phyloP scores from a whole-genome alignment of 2,329 filamentous ascomycete genomes.

The Curvularia sp. region DNA sequence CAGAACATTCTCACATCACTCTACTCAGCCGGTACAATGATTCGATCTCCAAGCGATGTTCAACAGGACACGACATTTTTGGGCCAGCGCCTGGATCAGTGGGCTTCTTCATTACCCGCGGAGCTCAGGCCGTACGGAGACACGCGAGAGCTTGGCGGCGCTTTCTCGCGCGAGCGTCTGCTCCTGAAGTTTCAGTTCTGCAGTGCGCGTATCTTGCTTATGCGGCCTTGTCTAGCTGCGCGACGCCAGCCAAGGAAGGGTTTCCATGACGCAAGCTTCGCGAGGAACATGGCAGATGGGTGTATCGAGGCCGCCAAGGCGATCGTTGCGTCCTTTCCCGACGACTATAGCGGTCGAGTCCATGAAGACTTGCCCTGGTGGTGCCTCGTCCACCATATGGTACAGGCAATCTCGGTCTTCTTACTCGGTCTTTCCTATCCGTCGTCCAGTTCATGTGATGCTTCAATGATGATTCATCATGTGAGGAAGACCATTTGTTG shows the following conservation, averaged over 20 bases:
- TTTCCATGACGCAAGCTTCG: constrained; percentile 33
- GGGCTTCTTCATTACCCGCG: constrained; percentile 41
- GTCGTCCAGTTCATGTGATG: constrained; percentile 29
- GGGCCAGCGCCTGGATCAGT: constrained; percentile 44
- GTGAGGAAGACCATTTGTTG: constrained; percentile 45
- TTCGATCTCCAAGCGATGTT: constrained; percentile 42
- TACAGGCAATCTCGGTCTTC: constrained; percentile 51
- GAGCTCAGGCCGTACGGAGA: constrained; percentile 40
- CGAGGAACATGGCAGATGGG: constrained; percentile 41
- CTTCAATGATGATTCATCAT: constrained; percentile 30
- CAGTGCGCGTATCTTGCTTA: constrained; percentile 52
- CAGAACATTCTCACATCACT: constrained; percentile 47
- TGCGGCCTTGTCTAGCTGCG: constrained; percentile 48
- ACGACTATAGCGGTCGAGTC: constrained; percentile 38
- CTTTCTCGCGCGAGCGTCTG: constrained; percentile 37
- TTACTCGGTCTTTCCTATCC: constrained; percentile 49
- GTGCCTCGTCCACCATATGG: constrained; percentile 51
- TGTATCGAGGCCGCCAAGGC: constrained; percentile 51
- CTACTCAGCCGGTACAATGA: constrained; percentile 48
- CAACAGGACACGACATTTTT: constrained; percentile 47
- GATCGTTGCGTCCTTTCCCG: constrained; percentile 47
- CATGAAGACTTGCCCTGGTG: constrained; percentile 53
- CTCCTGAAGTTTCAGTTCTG: constrained; percentile 47
- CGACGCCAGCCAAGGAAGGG: constrained; percentile 32
- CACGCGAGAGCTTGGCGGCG: background rate